Evolutionary conservation across 768 basidiomycete genomes (phyloP), one percentile per base, ranked within the genome.

Genomic region (Rhodocollybia butyracea): DNA sequence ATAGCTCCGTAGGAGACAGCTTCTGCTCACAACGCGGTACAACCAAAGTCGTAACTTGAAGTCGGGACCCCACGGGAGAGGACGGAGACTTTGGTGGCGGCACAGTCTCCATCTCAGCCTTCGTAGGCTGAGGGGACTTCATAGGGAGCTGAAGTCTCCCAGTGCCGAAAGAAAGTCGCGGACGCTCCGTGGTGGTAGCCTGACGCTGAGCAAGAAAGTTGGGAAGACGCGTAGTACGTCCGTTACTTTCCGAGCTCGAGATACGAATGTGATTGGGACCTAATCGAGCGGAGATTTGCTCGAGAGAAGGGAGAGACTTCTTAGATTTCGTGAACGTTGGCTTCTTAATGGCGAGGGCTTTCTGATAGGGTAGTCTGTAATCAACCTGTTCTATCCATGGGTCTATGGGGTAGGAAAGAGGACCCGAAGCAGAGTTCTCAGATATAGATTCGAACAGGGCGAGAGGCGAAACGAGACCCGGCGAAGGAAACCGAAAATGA

Each of bases 341-440:
- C 51, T 38, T 52, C 17, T 42, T 42, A 42, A 45, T 61, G 57
- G 45, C 12, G 27, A 24, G 2, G 17, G 57, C 57, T 26, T 50
- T 39, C 45, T 66, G 67, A 51, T 58, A 67, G 46, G 69, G 73
- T 17, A 75, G 62, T 47, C 79, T 76, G 69, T 83, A 86, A 63
- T 87, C 85, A 24, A 85, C 83, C 63, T 84, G 81, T 64, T 88
- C 88, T 38, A 86, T 77, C 82, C 85, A 84, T 8, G 78, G 76
- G 57, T 78, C 63, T 51, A 71, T 63, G 31, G 60, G 60, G 32
- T 63, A 61, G 26, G 59, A 50, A 36, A 66, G 54, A 43, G 60
- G 48, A 38, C 64, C 62, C 48, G 65, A 61, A 40, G 66, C 60
- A 26, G 65, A 59, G 56, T 76, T 68, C 48, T 73, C 69, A 51